Conservation (phyloP, 1,139 yeast genomes). For the Blastobotrys proliferans region DNA sequence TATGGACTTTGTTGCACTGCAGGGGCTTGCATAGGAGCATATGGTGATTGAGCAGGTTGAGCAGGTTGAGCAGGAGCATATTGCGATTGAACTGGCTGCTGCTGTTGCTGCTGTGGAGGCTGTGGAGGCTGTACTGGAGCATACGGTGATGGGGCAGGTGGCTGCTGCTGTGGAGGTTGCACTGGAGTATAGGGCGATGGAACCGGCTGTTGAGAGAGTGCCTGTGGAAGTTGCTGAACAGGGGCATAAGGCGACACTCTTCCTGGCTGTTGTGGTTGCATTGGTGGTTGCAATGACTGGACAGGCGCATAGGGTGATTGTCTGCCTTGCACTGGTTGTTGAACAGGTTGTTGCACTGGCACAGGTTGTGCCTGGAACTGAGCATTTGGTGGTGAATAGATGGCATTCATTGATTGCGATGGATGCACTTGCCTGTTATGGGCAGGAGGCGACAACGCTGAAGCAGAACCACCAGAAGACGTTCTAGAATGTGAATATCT, state of each 20-base stretch:
- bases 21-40: slow-evolving; percentile 4
- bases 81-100: not conserved
- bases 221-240: too few relatives aligned
- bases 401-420: slow-evolving; percentile 5
- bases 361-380: not conserved
- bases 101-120: slow-evolving; percentile 3
- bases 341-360: not conserved
- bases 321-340: too few relatives aligned
- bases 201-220: too few relatives aligned
- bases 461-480: slow-evolving; percentile 14
- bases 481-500: slow-evolving; percentile 13
- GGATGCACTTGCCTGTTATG: slow-evolving; percentile 7
- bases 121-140: slow-evolving; percentile 1
- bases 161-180: slow-evolving; percentile 2
- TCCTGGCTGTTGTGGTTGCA: not conserved
- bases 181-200: too few relatives aligned
- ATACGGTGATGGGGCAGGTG: slow-evolving; percentile 4
- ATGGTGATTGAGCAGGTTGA: slow-evolving; percentile 3
- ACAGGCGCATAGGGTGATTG: too few relatives aligned
- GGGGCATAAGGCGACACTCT: slow-evolving; percentile 8
- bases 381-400: slow-evolving; percentile 2
- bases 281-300: not conserved
- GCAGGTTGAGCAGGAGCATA: not conserved
- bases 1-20: slow-evolving; percentile 14
- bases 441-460: slow-evolving; percentile 4